Conservation (phyloP, 371 early-diverging fungal species). For the Mucor irregularis region DNA sequence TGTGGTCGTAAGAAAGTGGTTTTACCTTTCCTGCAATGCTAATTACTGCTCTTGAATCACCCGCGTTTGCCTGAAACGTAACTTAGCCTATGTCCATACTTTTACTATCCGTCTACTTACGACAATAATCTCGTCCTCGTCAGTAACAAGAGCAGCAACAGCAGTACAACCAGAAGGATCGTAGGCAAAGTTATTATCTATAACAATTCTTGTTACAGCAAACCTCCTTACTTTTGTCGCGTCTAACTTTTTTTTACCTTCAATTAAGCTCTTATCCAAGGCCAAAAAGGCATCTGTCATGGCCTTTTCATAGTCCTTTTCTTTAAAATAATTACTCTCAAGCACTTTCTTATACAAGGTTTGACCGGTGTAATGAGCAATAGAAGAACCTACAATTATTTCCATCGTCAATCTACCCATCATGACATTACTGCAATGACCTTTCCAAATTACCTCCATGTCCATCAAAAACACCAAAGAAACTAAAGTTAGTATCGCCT, state of each 20-base stretch:
- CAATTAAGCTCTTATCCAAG: slow-evolving; percentile 73
- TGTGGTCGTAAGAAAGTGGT: slow-evolving; percentile 89
- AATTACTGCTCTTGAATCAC: slow-evolving; percentile 90
- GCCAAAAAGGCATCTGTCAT: slow-evolving; percentile 79
- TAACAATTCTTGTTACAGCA: neutral
- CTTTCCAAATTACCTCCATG: slow-evolving; percentile 74
- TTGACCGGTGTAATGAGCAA: slow-evolving; percentile 84
- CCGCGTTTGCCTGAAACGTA: slow-evolving; percentile 75
- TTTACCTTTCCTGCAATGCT: slow-evolving; percentile 67
- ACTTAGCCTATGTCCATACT: neutral
- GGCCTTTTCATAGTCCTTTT: slow-evolving; percentile 68
- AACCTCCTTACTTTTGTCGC: neutral
- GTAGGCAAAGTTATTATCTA: slow-evolving; percentile 65
- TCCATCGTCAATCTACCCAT: neutral
- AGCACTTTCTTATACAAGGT: slow-evolving; percentile 72
- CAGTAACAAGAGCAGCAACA: slow-evolving; percentile 50
- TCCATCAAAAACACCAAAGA: slow-evolving; percentile 96
- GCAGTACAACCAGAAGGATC: slow-evolving; percentile 96
- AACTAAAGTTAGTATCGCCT: slow-evolving; percentile 54
- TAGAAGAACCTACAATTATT: slow-evolving; percentile 59
- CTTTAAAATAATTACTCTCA: slow-evolving; percentile 57
- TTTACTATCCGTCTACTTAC: slow-evolving; percentile 2
- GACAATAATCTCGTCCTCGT: slow-evolving; percentile 28
- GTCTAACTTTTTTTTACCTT: slow-evolving; percentile 45
- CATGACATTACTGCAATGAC: neutral